Evolutionary conservation across 2,329 filamentous ascomycete species (phyloP), one percentile per base, ranked within the genome.

Genomic region (Fusarium sp.): DNA sequence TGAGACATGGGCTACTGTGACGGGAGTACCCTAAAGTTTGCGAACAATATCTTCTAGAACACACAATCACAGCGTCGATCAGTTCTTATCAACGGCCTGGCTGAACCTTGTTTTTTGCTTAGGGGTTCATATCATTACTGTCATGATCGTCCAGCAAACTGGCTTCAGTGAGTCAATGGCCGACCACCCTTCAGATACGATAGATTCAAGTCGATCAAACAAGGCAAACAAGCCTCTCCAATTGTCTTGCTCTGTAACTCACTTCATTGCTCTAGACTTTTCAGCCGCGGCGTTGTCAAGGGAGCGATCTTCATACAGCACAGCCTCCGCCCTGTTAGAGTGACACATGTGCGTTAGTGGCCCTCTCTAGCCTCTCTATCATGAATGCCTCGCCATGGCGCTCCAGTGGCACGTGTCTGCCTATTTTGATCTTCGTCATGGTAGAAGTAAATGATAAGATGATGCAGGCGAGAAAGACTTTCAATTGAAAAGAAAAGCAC

Each of bases 271-370:
- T 56, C 39, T 28, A 39, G 38, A 20, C n/a, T 55, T 42, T 35
- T 51, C 55, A 44, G 44, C 38, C 8, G 15, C 18, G n/a, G 35
- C 39, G 13, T 30, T 39, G 28, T 32, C 24, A 38, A 45, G 30
- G 24, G 39, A 35, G 51, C 42, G 36, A 44, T 66, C 51, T 32
- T 28, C 18, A 50, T 54, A 38, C 51, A 41, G 44, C 71, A 65
- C 30, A 69, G 71, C 72, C 72, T 69, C 45, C 72, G 72, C 72
- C 72, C 63, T 36, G 47, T 39, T 42, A 60, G 12, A 66, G 68
- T 63, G 67, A 24, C 48, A 69, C 59, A 74, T 20, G 26, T 55
- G 28, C 50, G 15, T 57, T 28, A 55, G 59, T 39, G 66, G 18
- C 53, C 26, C 41, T 42, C 48, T 63, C 47, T 66, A 57, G 48